These are phyloP conservation scores for Agrostemma githago DNA, from an alignment of 148 eudicot species.

Conservation along the genomic window DNA sequence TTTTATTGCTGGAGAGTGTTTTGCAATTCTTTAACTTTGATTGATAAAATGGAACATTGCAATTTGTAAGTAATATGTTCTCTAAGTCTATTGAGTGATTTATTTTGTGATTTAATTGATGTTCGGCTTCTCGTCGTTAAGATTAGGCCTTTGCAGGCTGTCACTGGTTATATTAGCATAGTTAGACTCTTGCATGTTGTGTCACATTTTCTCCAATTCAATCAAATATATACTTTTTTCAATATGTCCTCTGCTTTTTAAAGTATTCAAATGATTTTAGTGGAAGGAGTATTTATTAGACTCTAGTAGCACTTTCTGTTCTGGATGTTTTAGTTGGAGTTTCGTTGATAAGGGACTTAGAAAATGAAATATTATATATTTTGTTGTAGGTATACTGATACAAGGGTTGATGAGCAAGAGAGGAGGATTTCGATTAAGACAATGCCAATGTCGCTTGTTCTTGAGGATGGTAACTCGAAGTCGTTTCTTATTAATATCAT, in stretches of 20 bases:
- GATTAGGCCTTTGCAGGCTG: not conserved
- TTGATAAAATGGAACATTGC: not conserved
- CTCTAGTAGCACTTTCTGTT: not conserved
- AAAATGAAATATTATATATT: not conserved
- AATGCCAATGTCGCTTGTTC: slow-evolving; percentile 94
- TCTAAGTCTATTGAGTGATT: not conserved
- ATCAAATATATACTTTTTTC: not conserved
- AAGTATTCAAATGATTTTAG: not conserved
- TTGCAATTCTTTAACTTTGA: not conserved
- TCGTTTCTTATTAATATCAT: slow-evolving; percentile 80
- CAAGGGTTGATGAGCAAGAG: slow-evolving; percentile 97
- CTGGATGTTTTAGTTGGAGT: not conserved
- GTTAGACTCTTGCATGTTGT: not conserved
- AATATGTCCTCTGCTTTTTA: too few relatives aligned
- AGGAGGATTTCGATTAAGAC: slow-evolving; percentile 90
- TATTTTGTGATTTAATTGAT: not conserved
- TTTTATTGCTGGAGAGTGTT: too few relatives aligned
- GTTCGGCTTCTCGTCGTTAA: not conserved
- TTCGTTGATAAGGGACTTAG: not conserved
- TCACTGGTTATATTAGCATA: not conserved
- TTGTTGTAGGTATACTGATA: slow-evolving; percentile 66
- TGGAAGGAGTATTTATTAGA: not conserved
- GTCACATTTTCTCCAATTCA: not conserved
- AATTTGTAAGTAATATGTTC: not conserved
- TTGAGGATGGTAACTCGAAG: slow-evolving; percentile 91